Percentiles rank a stretch among this genome's conserved stretches.
These are phyloP conservation scores for Petrea volubilis DNA, from an alignment of 257 asterid genomes.

Conservation along the genomic window DNA sequence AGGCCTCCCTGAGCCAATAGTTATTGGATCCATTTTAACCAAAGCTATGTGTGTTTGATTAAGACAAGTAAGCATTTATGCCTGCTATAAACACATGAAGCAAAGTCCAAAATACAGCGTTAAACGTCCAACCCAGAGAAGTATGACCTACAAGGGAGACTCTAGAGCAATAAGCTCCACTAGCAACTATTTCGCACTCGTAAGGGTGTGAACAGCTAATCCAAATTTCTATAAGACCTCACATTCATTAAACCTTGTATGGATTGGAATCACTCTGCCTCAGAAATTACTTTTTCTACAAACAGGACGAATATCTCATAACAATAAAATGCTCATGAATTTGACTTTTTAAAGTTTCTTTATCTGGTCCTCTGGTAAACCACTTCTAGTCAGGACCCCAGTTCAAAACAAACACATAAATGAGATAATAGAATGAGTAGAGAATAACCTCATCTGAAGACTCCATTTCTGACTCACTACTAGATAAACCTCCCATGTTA, in stretches of 20 bases:
- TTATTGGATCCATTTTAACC: no score
- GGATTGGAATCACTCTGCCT: background rate
- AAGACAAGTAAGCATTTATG: no score
- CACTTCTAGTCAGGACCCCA: background rate
- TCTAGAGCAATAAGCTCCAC: background rate
- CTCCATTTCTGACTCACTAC: conserved; percentile 90
- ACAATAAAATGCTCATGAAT: background rate
- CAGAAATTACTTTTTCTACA: background rate
- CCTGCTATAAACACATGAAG: no score
- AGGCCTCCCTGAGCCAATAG: no score
- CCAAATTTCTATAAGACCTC: background rate
- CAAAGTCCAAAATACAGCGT: no score
- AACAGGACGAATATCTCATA: conserved; percentile 5
- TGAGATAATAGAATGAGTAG: conserved; percentile 13
- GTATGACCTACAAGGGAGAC: no score
- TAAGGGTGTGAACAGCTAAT: background rate
- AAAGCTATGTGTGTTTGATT: no score
- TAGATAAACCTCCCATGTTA: conserved; percentile 41
- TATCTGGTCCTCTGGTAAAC: background rate
- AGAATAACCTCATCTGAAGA: conserved; percentile 88
- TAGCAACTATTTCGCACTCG: background rate
- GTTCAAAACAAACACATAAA: conserved; percentile 1
- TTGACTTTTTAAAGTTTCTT: background rate
- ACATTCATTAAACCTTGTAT: background rate
- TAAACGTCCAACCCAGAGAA: no score